Conservation (phyloP, 2,329 filamentous ascomycete species). For the Beauveria brongniartii region DNA sequence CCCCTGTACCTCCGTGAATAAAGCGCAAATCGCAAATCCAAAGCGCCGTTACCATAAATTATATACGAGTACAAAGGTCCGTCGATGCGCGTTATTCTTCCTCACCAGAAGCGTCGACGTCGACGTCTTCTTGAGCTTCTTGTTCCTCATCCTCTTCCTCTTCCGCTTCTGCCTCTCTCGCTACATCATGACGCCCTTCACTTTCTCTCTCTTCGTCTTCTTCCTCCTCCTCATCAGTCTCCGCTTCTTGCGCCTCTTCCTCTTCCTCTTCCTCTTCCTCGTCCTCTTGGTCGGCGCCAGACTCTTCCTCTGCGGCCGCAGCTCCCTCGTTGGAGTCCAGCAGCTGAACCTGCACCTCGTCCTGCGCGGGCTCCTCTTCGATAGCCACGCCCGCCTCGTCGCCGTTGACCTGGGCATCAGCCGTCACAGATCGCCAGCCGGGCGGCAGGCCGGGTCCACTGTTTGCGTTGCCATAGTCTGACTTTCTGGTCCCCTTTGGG, state of each 20-base stretch:
- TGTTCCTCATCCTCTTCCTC: background rate
- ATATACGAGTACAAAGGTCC: background rate
- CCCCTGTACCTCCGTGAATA: background rate
- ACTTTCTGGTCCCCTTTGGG: conserved; percentile 62
- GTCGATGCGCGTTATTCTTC: conserved; percentile 18
- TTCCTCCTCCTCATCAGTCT: background rate
- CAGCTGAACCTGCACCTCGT: conserved; percentile 25
- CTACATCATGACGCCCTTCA: background rate
- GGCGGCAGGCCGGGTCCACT: conserved; percentile 58
- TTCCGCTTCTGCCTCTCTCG: background rate
- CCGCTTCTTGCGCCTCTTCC: background rate
- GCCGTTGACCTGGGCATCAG: conserved; percentile 12
- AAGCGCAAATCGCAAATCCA: conserved; percentile 1
- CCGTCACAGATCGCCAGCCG: conserved; percentile 36
- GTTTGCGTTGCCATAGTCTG: conserved; percentile 58
- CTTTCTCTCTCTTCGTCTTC: background rate
- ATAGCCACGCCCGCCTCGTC: conserved; percentile 12
- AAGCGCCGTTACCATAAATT: background rate
- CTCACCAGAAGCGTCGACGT: conserved; percentile 28
- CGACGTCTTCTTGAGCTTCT: conserved; percentile 15
- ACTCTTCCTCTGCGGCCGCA: conserved; percentile 14
- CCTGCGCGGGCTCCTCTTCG: conserved; percentile 22
- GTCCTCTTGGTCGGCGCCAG: background rate
- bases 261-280: conserved; percentile 4
- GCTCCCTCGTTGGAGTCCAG: conserved; percentile 18